Conservation (phyloP, 2,329 filamentous ascomycete species). For the Ophiosphaerella narmari region DNA sequence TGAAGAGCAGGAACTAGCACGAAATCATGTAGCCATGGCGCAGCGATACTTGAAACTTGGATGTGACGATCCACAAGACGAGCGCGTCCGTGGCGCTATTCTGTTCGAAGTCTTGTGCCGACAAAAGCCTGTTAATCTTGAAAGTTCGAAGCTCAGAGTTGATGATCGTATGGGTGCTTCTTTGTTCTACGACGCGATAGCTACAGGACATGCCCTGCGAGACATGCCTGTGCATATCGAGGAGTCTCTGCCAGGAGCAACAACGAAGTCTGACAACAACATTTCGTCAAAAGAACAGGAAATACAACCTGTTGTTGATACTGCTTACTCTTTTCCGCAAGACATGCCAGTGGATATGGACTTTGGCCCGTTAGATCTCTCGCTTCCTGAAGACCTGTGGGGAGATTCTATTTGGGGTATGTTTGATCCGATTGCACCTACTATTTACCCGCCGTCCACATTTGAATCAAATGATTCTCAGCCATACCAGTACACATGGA, state of each 20-base stretch:
- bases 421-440: slow-evolving; percentile 18
- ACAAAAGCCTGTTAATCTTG: slow-evolving; percentile 21
- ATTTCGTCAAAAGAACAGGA: not conserved
- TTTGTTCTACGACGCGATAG: slow-evolving; percentile 24
- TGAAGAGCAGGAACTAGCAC: slow-evolving; percentile 27
- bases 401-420: slow-evolving; percentile 28
- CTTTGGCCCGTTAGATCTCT: slow-evolving; percentile 20
- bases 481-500: not conserved
- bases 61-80: slow-evolving; percentile 13
- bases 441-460: not conserved
- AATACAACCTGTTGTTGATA: not conserved
- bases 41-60: slow-evolving; percentile 20
- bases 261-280: not conserved
- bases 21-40: slow-evolving; percentile 28
- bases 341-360: slow-evolving; percentile 4
- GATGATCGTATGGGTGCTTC: slow-evolving; percentile 27
- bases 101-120: slow-evolving; percentile 21
- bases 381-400: slow-evolving; percentile 27
- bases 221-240: slow-evolving; percentile 11
- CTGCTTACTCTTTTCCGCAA: not conserved
- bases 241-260: slow-evolving; percentile 4
- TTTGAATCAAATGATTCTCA: not conserved
- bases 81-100: slow-evolving; percentile 14
- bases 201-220: slow-evolving; percentile 19
- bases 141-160: slow-evolving; percentile 18